phyloP scores from a whole-genome alignment of 345 rosid genomes.

The Hirschfeldia incana region DNA sequence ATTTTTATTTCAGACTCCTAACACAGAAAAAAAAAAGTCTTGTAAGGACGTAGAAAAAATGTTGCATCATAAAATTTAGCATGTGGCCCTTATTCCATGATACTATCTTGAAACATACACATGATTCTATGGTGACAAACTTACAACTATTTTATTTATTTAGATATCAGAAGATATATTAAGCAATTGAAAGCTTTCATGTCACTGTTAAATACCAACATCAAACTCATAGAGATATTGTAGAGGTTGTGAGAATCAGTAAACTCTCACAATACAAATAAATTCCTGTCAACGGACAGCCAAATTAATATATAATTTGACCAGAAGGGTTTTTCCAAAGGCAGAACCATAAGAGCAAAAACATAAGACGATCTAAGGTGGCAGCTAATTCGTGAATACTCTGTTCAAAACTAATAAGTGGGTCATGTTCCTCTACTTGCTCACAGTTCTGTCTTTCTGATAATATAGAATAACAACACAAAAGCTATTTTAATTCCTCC shows the following conservation, averaged over 20 bases:
- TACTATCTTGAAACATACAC: neutral
- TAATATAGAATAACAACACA: neutral
- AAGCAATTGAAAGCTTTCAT: neutral
- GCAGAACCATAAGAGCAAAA: too few species aligned
- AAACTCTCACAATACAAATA: neutral
- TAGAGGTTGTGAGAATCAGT: neutral
- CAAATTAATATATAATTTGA: too few species aligned
- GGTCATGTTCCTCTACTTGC: neutral
- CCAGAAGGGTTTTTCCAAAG: neutral
- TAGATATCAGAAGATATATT: too few species aligned
- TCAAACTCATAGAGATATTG: neutral
- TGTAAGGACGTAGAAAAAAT: slow-evolving; percentile 47
- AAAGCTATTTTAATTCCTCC: neutral
- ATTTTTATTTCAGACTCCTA: slow-evolving; percentile 88
- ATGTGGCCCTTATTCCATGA: neutral
- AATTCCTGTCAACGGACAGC: too few species aligned
- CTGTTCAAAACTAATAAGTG: neutral
- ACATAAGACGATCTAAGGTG: too few species aligned
- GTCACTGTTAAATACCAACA: neutral
- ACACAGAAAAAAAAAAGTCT: slow-evolving; percentile 59
- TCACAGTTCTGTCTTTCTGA: too few species aligned
- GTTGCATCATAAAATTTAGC: slow-evolving; percentile 67
- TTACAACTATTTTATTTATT: too few species aligned
- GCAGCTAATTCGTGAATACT: too few species aligned
- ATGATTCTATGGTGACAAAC: neutral